Base-by-base conservation (phyloP, 2,329 filamentous ascomycete genomes). In the Canariomyces notabilis region DNA sequence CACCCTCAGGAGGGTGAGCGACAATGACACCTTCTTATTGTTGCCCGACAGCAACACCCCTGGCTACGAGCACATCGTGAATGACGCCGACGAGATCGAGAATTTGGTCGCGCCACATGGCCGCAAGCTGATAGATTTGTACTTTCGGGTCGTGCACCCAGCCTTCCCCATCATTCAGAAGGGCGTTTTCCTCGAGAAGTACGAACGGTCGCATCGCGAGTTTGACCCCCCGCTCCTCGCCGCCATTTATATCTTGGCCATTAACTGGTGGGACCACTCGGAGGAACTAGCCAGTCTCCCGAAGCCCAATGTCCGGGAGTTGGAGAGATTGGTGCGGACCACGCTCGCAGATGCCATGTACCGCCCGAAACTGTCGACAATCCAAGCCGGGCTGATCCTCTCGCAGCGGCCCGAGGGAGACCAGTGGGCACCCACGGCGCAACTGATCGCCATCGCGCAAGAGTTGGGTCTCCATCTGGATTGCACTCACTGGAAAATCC, bases 391-490 rank as follows among this genome's bases (percentile, higher is more conserved):
- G 0, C 69, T 91, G 23, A 67, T 91, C 12, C 69, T 91, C 12
- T 80, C 87, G 11, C 87, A 91, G 60, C 75, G 84, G 22, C 83
- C 85, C 6, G 84, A 87, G 56, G 82, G 84, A 9, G 85, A 88
- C 58, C 85, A 89, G 42, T 91, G 89, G 80, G 85, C 87, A 1
- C 73, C 91, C 48, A 95, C 89, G 1, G 87, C 87, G 4, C 89
- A 95, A 62, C 70, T 95, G 16, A 88, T 95, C 7, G 89, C 89
- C 18, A 82, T 93, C 34, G 85, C 80, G 1, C 89, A 95, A 64
- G 89, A 95, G 64, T 75, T 96, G 2, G 90, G 90, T 37, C 71
- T 96, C 32, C 89, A 96, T 63, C 80, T 95, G 33, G 89, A 95
- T 66, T 95, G 89, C 68, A 80, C 84, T 5, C 74, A 75, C 42